Conservation (phyloP, 805 yeast species). For the Cyberlindnera maritima region DNA sequence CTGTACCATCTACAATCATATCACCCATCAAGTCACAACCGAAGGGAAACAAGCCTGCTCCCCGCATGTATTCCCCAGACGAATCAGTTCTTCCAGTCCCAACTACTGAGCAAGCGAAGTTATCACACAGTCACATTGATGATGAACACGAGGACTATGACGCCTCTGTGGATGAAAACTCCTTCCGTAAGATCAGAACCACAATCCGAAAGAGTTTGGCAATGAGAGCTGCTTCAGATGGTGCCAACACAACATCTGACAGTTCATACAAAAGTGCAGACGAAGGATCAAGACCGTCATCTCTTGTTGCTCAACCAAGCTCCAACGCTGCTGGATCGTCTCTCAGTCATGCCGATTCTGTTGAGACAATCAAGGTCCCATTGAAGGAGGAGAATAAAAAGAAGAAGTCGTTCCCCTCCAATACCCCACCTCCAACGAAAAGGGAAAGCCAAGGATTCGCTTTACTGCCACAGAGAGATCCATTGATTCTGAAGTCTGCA, state of each 20-base stretch:
- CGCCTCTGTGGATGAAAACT: conserved; percentile 32
- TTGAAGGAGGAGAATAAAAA: conserved; percentile 19
- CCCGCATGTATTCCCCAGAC: not conserved
- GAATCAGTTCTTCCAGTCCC: not conserved
- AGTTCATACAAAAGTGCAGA: conserved; percentile 26
- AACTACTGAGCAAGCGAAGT: too few species aligned
- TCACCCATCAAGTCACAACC: not conserved
- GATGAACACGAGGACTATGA: conserved; percentile 16
- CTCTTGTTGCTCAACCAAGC: conserved; percentile 17
- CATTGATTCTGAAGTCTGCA: conserved; percentile 28
- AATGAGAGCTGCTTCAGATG: conserved; percentile 26
- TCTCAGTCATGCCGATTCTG: conserved; percentile 5
- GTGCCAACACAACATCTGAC: conserved; percentile 9
- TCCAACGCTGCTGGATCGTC: conserved; percentile 6
- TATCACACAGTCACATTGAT: not conserved
- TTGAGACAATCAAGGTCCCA: conserved; percentile 21
- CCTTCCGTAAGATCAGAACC: conserved; percentile 46
- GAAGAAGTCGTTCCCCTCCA: conserved; percentile 6
- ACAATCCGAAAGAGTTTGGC: conserved; percentile 46
- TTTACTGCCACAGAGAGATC: conserved; percentile 29
- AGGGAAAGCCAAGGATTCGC: conserved; percentile 32
- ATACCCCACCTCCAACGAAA: conserved; percentile 23
- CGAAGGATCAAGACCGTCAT: conserved; percentile 16
- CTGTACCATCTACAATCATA: not conserved
- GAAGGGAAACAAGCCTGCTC: not conserved